phyloP scores from a whole-genome alignment of 306 rosid species.

The Luffa aegyptiaca region DNA sequence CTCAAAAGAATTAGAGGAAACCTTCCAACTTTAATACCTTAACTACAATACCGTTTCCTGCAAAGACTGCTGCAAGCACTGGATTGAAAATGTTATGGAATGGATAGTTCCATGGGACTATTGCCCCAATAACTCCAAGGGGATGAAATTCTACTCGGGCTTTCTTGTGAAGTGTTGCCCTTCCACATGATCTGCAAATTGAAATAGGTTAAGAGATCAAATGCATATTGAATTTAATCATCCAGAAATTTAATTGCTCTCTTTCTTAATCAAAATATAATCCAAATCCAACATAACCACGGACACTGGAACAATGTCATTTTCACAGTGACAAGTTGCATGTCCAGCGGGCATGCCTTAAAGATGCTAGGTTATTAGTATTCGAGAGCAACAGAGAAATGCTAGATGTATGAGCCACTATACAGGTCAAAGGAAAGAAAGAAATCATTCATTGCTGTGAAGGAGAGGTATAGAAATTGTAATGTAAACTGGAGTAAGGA shows the following conservation, averaged over 20 bases:
- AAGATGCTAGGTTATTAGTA: background rate
- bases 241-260: background rate
- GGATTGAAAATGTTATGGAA: conserved; percentile 90
- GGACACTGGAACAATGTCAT: background rate
- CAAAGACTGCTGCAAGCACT: conserved; percentile 80
- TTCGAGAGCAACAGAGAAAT: background rate
- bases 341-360: background rate
- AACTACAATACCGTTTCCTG: conserved; percentile 80
- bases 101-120: conserved; percentile 91
- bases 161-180: conserved; percentile 78
- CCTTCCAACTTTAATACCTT: conserved; percentile 42
- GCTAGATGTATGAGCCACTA: background rate
- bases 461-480: background rate
- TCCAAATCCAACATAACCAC: background rate
- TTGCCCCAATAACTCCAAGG: conserved; percentile 89
- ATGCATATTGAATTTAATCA: background rate
- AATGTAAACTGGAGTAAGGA: background rate
- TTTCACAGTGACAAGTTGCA: background rate
- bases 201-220: background rate
- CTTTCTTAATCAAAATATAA: background rate
- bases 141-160: conserved; percentile 88
- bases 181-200: conserved; percentile 65
- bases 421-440: background rate
- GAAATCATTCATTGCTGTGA: background rate
- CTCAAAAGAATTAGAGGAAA: conserved; percentile 2